phyloP scores from a whole-genome alignment of 768 basidiomycete genomes.

The Nevesoporus exiguus region DNA sequence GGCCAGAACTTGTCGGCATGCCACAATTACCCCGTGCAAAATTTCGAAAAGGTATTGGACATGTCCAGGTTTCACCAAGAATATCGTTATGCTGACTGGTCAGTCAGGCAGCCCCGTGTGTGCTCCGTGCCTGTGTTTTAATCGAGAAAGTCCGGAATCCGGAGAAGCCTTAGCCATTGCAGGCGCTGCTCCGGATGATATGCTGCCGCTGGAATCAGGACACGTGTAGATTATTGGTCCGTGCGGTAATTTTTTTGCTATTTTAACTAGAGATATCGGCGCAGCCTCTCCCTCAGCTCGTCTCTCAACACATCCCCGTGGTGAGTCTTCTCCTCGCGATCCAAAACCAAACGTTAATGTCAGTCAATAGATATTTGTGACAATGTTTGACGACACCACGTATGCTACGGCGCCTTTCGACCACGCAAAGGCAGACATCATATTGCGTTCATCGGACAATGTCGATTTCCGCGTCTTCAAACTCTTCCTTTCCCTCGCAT shows the following conservation, averaged over 20 bases:
- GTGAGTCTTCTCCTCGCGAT: not conserved
- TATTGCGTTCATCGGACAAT: not conserved
- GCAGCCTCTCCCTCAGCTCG: too few relatives aligned
- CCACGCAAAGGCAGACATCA: conserved; percentile 16
- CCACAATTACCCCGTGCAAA: too few relatives aligned
- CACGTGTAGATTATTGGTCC: not conserved
- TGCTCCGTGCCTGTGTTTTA: too few relatives aligned
- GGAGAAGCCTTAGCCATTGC: too few relatives aligned
- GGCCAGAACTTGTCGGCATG: too few relatives aligned
- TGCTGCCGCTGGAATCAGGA: too few relatives aligned
- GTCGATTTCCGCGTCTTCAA: not conserved
- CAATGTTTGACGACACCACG: not conserved
- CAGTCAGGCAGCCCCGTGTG: too few relatives aligned
- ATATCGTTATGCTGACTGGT: too few relatives aligned
- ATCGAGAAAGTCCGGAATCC: too few relatives aligned
- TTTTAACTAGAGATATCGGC: not conserved
- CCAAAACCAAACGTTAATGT: not conserved
- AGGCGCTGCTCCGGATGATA: too few relatives aligned
- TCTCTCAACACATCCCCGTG: not conserved
- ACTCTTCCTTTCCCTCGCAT: conserved; percentile 21
- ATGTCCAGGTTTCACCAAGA: too few relatives aligned
- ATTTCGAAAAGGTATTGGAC: too few relatives aligned
- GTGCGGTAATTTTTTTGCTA: not conserved
- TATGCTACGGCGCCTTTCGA: conserved; percentile 18
- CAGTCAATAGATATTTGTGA: not conserved